Conservation (phyloP, 2,329 filamentous ascomycete genomes). For the Sarocladiaceae sp. region DNA sequence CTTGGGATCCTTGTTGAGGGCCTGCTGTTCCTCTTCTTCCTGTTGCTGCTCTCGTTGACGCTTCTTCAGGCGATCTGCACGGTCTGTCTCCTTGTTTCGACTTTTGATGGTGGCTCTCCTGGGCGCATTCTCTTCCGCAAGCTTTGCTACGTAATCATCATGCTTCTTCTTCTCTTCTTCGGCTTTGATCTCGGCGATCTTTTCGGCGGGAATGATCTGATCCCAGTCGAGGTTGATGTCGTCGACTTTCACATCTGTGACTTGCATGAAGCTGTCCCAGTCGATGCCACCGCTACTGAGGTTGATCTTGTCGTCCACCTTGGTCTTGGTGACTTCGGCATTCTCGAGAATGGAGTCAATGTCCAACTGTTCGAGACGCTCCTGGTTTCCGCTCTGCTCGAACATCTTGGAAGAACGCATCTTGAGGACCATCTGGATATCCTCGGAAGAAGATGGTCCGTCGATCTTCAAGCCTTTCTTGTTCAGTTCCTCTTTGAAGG, state of each 20-base stretch:
- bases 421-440: slow-evolving; percentile 95
- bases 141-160: slow-evolving; percentile 74
- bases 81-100: slow-evolving; percentile 53
- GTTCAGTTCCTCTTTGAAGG: slow-evolving; percentile 68
- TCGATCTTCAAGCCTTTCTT: slow-evolving; percentile 71
- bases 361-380: slow-evolving; percentile 93
- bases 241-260: slow-evolving; percentile 96
- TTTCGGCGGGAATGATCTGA: slow-evolving; percentile 92
- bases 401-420: slow-evolving; percentile 99
- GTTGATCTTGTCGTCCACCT: slow-evolving; percentile 86
- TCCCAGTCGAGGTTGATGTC: slow-evolving; percentile 83
- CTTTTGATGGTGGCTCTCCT: slow-evolving; percentile 65
- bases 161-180: slow-evolving; percentile 83
- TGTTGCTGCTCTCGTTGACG: slow-evolving; percentile 60
- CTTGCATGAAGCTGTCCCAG: slow-evolving; percentile 94
- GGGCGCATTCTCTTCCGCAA: slow-evolving; percentile 81
- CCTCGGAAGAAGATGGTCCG: slow-evolving; percentile 86
- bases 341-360: slow-evolving; percentile 97
- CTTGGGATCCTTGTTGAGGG: slow-evolving; percentile 74
- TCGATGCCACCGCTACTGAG: slow-evolving; percentile 82
- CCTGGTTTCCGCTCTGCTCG: slow-evolving; percentile 93
- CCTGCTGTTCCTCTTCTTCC: slow-evolving; percentile 69
- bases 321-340: slow-evolving; percentile 94
- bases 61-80: slow-evolving; percentile 65
- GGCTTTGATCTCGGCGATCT: slow-evolving; percentile 82